phyloP scores from a whole-genome alignment of 306 rosid genomes.

The Clitoria ternatea region DNA sequence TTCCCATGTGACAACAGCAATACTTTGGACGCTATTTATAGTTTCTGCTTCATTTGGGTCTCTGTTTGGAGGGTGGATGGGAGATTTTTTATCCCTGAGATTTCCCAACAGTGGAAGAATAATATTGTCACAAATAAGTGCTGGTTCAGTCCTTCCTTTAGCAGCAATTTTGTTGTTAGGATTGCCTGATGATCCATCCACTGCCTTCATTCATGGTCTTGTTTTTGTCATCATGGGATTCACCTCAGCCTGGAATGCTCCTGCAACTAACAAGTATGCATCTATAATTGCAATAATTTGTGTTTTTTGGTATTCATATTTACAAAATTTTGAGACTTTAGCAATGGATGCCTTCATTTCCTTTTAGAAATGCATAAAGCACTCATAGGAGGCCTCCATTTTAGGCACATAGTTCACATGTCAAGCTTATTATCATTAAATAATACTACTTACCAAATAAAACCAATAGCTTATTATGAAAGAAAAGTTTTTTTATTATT shows the following conservation, averaged over 20 bases:
- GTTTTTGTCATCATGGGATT: conserved; percentile 72
- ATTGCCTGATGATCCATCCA: conserved; percentile 66
- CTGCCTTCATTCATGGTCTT: conserved; percentile 59
- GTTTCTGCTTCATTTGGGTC: conserved; percentile 68
- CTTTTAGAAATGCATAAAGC: too few relatives aligned
- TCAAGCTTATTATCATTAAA: too few relatives aligned
- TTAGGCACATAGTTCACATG: too few relatives aligned
- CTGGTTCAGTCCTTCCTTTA: conserved; percentile 72
- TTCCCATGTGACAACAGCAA: conserved; percentile 65
- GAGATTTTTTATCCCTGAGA: conserved; percentile 53
- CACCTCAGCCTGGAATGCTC: conserved; percentile 57
- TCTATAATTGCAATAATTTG: background rate
- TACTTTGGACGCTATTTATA: conserved; percentile 57
- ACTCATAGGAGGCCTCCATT: too few relatives aligned
- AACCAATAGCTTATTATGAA: too few relatives aligned
- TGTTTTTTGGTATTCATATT: background rate
- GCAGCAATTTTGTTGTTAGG: conserved; percentile 58
- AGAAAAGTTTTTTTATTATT: too few relatives aligned
- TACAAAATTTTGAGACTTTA: background rate
- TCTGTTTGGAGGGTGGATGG: conserved; percentile 78
- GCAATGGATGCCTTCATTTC: too few relatives aligned
- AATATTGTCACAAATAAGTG: conserved; percentile 72
- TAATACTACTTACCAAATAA: too few relatives aligned
- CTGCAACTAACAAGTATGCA: conserved; percentile 78
- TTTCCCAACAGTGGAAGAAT: conserved; percentile 76